Conservation (phyloP, 2,329 filamentous ascomycete genomes). For the Talaromyces sp. region DNA sequence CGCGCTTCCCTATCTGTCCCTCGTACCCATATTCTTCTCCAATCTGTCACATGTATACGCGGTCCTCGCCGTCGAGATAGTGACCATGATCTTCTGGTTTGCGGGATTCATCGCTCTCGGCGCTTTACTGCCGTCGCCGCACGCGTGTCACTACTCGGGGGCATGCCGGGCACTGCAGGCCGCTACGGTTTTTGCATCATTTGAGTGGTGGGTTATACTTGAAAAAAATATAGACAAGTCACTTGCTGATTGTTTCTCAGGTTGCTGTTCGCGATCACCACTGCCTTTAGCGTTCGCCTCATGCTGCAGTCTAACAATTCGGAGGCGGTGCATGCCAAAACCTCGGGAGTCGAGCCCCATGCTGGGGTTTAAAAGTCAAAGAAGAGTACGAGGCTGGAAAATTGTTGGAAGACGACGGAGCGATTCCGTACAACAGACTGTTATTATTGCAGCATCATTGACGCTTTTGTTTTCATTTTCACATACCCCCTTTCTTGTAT, state of each 20-base stretch:
- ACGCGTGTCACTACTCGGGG: conserved; percentile 38
- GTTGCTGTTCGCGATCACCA: conserved; percentile 9
- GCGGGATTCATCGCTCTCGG: conserved; percentile 74
- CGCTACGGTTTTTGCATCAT: conserved; percentile 42
- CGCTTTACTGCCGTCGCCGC: conserved; percentile 43
- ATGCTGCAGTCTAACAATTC: conserved; percentile 2
- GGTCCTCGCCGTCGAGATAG: conserved; percentile 60
- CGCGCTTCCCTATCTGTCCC: conserved; percentile 60
- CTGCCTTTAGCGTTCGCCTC: conserved; percentile 8
- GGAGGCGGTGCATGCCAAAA: conserved; percentile 1
- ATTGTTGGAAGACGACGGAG: background rate
- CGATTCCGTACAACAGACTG: background rate
- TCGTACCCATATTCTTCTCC: conserved; percentile 60
- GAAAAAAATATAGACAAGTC: background rate
- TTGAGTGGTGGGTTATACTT: conserved; percentile 38
- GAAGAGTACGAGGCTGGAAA: background rate
- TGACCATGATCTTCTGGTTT: conserved; percentile 88
- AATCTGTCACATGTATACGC: conserved; percentile 58
- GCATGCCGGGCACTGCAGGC: conserved; percentile 55
- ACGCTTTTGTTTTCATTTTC: background rate
- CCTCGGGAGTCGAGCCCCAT: conserved; percentile 4
- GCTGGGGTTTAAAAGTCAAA: conserved; percentile 1
- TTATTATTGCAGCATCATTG: background rate
- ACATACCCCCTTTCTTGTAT: background rate
- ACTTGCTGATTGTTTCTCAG: background rate